Evolutionary conservation across 139 green algal genomes (phyloP).

Genomic region (Tetraselmis striata): DNA sequence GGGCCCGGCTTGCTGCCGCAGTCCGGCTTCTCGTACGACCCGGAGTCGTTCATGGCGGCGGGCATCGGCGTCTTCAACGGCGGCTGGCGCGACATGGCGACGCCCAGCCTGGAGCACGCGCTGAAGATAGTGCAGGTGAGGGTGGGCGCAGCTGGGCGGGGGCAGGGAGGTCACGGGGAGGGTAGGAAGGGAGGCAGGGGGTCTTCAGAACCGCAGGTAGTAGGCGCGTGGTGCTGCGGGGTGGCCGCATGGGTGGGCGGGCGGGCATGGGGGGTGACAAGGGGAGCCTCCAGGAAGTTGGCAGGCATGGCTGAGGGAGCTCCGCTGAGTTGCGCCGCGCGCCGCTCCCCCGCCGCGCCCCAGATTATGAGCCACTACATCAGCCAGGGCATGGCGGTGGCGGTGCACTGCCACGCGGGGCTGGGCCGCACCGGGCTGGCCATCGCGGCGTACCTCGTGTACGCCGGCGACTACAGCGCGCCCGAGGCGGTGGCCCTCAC

Average conservation of each 20-base stretch:
- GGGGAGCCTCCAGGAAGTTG: too few relatives aligned
- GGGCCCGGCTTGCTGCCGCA: constrained; percentile 46
- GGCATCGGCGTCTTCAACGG: constrained; percentile 53
- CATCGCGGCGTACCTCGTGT: constrained; percentile 61
- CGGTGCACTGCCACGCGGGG: constrained; percentile 65
- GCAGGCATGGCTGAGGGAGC: too few relatives aligned
- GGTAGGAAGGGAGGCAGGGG: too few relatives aligned
- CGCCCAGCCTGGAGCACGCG: constrained; percentile 51
- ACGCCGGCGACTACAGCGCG: constrained; percentile 15
- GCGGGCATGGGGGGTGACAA: too few relatives aligned
- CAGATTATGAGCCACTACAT: constrained; percentile 30
- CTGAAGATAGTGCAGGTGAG: constrained; percentile 71
- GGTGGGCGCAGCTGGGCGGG: too few relatives aligned
- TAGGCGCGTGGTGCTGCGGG: too few relatives aligned
- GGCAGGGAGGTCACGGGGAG: too few relatives aligned
- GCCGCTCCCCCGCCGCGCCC: too few relatives aligned
- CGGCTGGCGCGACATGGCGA: constrained; percentile 64
- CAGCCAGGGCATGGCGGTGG: constrained; percentile 17
- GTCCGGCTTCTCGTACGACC: constrained; percentile 59
- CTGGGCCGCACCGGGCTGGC: constrained; percentile 59
- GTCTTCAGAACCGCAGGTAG: too few relatives aligned
- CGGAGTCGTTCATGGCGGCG: constrained; percentile 54
- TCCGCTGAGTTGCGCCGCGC: too few relatives aligned
- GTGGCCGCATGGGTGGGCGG: too few relatives aligned
- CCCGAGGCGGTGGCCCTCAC: constrained; percentile 28